Conservation (phyloP, 768 basidiomycete species). For the Tulasnella sp. region DNA sequence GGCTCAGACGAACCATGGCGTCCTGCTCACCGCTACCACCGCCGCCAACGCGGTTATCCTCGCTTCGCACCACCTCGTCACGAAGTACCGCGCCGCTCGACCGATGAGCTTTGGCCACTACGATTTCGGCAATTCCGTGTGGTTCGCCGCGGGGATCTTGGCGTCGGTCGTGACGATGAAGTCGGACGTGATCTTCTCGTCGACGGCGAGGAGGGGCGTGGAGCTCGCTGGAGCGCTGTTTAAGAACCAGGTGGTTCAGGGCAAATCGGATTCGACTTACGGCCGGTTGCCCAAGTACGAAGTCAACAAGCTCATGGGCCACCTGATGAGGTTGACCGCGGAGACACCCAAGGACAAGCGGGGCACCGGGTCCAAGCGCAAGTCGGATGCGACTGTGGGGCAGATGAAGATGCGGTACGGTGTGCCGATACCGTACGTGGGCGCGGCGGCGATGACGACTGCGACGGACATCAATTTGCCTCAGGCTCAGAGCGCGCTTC, state of each 20-base stretch:
- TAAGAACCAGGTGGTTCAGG: not conserved
- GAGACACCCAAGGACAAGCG: not conserved
- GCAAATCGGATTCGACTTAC: not conserved
- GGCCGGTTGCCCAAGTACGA: not conserved
- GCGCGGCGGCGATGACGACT: not conserved
- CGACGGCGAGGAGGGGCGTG: constrained; percentile 38
- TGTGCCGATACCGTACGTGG: constrained; percentile 3
- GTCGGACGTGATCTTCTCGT: constrained; percentile 36
- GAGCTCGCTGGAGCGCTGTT: constrained; percentile 26
- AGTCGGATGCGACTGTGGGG: not conserved
- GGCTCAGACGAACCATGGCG: not conserved
- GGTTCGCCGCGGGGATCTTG: constrained; percentile 57
- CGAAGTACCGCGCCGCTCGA: constrained; percentile 33
- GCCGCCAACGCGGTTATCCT: constrained; percentile 53
- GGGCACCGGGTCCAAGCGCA: not conserved
- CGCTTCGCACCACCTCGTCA: constrained; percentile 18
- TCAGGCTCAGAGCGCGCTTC: not conserved
- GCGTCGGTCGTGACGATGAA: constrained; percentile 50
- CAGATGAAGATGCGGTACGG: constrained; percentile 4
- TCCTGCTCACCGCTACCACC: constrained; percentile 38
- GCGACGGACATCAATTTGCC: not conserved
- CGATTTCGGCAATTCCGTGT: constrained; percentile 49
- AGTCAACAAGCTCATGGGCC: not conserved
- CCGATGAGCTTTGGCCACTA: constrained; percentile 33
- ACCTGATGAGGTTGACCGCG: not conserved